A percentile compares a stretch with the other conserved stretches of the same genome.
These are phyloP conservation scores for Penicillium sp. DNA, from an alignment of 2,329 filamentous ascomycete genomes.

Conservation along the genomic window DNA sequence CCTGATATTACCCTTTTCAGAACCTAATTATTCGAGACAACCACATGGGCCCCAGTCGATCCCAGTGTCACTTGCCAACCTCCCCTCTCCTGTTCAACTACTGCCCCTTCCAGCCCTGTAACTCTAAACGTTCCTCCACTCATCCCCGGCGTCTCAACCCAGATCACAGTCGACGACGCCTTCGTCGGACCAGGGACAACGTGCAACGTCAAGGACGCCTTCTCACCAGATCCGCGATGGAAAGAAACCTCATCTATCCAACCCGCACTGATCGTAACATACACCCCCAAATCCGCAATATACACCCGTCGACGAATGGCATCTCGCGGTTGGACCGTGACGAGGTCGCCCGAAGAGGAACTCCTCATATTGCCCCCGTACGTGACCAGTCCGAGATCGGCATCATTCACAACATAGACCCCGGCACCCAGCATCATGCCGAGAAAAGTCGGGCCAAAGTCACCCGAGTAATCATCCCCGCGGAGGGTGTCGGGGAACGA, in stretches of 20 bases:
- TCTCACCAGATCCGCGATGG: not conserved
- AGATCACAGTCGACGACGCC: conserved; percentile 4
- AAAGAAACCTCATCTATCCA: conserved; percentile 10
- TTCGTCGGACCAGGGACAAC: conserved; percentile 7
- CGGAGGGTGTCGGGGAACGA: conserved; percentile 50
- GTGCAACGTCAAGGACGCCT: not conserved
- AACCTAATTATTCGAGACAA: not conserved
- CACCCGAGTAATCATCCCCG: conserved; percentile 54
- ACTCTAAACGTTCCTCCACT: not conserved
- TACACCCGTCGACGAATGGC: conserved; percentile 14
- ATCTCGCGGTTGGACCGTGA: conserved; percentile 15
- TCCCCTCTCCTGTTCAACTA: not conserved
- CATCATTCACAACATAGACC: conserved; percentile 34
- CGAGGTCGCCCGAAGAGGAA: not conserved
- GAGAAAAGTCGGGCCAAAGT: conserved; percentile 53
- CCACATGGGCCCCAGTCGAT: conserved; percentile 1
- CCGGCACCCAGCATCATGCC: conserved; percentile 48
- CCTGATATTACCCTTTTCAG: too few species aligned
- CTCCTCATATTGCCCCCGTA: conserved; percentile 8
- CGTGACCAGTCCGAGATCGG: conserved; percentile 7
- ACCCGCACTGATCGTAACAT: conserved; percentile 13
- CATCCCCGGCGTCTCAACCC: conserved; percentile 13
- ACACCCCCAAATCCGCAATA: conserved; percentile 14
- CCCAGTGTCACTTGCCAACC: conserved; percentile 7
- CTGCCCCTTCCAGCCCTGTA: not conserved